These are phyloP conservation scores for Lotmaria passim DNA, from an alignment of 208 protist species.

Conservation along the genomic window DNA sequence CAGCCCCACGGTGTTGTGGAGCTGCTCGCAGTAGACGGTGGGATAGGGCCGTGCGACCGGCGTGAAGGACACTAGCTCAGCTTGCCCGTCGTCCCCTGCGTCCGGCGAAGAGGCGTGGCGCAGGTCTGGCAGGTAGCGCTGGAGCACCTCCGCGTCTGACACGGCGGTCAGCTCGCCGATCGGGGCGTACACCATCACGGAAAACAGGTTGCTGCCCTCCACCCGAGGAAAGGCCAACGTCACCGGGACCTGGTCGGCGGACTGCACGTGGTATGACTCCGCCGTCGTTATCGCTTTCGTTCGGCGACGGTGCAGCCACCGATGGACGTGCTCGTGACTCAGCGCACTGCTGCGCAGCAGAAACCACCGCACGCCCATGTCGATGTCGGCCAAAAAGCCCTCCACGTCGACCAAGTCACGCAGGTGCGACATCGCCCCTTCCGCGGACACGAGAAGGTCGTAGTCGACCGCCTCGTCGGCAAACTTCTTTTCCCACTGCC, in stretches of 20 bases:
- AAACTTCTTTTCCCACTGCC: conserved; percentile 79
- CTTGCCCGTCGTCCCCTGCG: not conserved
- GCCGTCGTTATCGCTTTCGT: conserved; percentile 37
- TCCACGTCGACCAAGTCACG: conserved; percentile 87
- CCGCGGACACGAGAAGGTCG: conserved; percentile 83
- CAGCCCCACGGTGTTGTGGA: conserved; percentile 87
- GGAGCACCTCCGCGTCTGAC: conserved; percentile 49
- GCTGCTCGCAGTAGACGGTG: conserved; percentile 87
- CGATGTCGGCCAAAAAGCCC: conserved; percentile 74
- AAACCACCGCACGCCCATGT: conserved; percentile 84
- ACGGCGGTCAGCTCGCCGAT: conserved; percentile 54
- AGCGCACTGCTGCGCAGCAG: conserved; percentile 53
- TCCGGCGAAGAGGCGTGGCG: conserved; percentile 16
- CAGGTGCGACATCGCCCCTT: conserved; percentile 82
- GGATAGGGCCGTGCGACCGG: conserved; percentile 46
- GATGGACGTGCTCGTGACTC: conserved; percentile 76
- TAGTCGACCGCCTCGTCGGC: conserved; percentile 77
- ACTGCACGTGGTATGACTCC: conserved; percentile 54
- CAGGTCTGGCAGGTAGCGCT: conserved; percentile 44
- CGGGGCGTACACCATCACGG: conserved; percentile 86
- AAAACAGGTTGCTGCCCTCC: conserved; percentile 64
- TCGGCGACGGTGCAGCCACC: conserved; percentile 76
- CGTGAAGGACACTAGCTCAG: conserved; percentile 43
- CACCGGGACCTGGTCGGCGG: conserved; percentile 61
- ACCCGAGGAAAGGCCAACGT: conserved; percentile 78